Percentiles rank a stretch among this genome's conserved stretches.
phyloP scores from a whole-genome alignment of 345 rosid genomes.

The Adansonia digitata region DNA sequence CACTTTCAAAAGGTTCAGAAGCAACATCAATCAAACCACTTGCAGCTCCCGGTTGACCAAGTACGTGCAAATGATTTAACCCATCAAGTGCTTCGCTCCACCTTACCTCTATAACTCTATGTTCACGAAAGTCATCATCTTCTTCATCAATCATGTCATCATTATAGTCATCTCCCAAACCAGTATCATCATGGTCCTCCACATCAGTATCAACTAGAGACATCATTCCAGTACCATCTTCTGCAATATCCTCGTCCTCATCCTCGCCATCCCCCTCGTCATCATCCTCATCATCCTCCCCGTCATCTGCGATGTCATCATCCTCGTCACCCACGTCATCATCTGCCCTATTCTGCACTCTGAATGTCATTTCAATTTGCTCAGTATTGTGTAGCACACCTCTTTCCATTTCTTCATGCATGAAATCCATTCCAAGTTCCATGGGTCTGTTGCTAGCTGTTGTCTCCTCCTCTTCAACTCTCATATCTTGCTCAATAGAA shows the following conservation, averaged over 20 bases:
- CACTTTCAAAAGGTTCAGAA: conserved; percentile 95
- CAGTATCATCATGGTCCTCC: conserved; percentile 91
- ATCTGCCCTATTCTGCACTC: conserved; percentile 70
- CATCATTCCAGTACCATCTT: conserved; percentile 94
- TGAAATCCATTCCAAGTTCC: conserved; percentile 78
- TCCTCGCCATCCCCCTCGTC: conserved; percentile 92
- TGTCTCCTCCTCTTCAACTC: conserved; percentile 56
- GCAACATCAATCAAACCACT: conserved; percentile 76
- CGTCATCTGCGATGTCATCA: conserved; percentile 95
- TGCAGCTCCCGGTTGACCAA: conserved; percentile 76
- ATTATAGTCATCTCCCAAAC: conserved; percentile 82
- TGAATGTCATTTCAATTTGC: conserved; percentile 82
- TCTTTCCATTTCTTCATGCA: conserved; percentile 76
- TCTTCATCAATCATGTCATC: conserved; percentile 97
- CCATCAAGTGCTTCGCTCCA: conserved; percentile 98
- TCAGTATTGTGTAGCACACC: conserved; percentile 46
- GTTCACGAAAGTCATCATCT: conserved; percentile 89
- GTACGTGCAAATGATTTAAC: conserved; percentile 84
- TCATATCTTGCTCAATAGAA: conserved; percentile 61
- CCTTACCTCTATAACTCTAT: conserved; percentile 82
- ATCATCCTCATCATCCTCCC: conserved; percentile 80
- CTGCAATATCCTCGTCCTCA: conserved; percentile 88
- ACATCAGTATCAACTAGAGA: conserved; percentile 90
- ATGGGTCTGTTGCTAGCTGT: conserved; percentile 41
- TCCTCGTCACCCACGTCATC: conserved; percentile 88